phyloP scores from a whole-genome alignment of 345 rosid genomes.

The Punica granatum region DNA sequence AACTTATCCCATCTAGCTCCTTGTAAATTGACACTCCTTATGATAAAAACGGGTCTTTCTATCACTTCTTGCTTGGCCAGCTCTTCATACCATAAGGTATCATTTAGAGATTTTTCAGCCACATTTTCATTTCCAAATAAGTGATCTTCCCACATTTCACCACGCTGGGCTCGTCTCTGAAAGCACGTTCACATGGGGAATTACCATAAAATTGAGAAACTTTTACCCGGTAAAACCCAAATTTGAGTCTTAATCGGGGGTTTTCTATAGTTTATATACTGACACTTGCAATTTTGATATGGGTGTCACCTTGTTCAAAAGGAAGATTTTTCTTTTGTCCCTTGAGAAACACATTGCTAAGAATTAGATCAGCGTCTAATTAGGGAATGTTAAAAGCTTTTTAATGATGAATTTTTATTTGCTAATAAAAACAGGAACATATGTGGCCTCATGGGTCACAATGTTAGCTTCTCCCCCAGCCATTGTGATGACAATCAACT shows the following conservation, averaged over 20 bases:
- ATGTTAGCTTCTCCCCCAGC: neutral
- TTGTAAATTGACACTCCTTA: too few species aligned
- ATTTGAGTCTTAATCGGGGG: neutral
- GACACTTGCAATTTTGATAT: neutral
- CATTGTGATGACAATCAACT: neutral
- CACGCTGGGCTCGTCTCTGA: too few species aligned
- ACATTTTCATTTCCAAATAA: too few species aligned
- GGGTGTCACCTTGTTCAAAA: neutral
- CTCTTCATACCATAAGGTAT: too few species aligned
- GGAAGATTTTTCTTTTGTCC: neutral
- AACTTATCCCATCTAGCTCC: too few species aligned
- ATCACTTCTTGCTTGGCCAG: too few species aligned
- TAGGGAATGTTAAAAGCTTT: neutral
- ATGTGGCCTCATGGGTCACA: neutral
- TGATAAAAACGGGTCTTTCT: too few species aligned
- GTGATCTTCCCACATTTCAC: too few species aligned
- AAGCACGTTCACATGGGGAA: too few species aligned
- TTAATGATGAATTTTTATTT: neutral
- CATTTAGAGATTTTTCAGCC: too few species aligned
- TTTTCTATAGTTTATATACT: neutral
- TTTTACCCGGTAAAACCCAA: neutral
- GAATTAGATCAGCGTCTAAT: neutral
- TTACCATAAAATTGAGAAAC: too few species aligned
- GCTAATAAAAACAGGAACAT: neutral
- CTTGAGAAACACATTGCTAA: neutral